Conservation (phyloP, 2,329 filamentous ascomycete genomes). For the Moelleriella libera region DNA sequence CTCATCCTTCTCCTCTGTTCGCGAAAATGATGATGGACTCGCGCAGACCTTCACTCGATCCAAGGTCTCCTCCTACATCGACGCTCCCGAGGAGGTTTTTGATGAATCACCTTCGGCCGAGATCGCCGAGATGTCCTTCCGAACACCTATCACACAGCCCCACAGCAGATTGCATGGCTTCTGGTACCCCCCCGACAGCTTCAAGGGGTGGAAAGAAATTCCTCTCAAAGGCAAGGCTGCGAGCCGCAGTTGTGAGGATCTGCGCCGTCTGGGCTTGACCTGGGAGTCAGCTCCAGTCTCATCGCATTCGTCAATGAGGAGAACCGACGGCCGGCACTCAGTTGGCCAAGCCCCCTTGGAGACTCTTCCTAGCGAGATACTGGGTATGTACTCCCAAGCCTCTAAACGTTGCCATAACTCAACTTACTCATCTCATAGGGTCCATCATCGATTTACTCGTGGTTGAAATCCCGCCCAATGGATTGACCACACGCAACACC, state of each 20-base stretch:
- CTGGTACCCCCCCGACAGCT: slow-evolving; percentile 43
- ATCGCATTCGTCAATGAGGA: slow-evolving; percentile 15
- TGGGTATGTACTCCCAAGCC: slow-evolving; percentile 39
- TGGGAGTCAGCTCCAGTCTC: slow-evolving; percentile 31
- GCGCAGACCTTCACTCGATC: slow-evolving; percentile 49
- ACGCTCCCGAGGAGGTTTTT: slow-evolving; percentile 35
- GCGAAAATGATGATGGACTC: slow-evolving; percentile 43
- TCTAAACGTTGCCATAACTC: neutral
- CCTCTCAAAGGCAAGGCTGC: slow-evolving; percentile 42
- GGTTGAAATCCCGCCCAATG: slow-evolving; percentile 58
- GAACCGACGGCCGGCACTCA: slow-evolving; percentile 13
- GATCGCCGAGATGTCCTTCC: slow-evolving; percentile 30
- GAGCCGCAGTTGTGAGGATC: slow-evolving; percentile 47
- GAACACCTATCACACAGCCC: slow-evolving; percentile 38
- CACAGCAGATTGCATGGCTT: slow-evolving; percentile 42
- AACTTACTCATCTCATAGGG: slow-evolving; percentile 26
- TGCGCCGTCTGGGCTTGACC: slow-evolving; percentile 38
- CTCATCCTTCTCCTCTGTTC: slow-evolving; percentile 48
- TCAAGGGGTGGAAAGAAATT: slow-evolving; percentile 50
- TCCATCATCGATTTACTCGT: slow-evolving; percentile 63
- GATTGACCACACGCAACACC: slow-evolving; percentile 60
- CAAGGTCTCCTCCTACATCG: slow-evolving; percentile 45
- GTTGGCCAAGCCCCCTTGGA: slow-evolving; percentile 47
- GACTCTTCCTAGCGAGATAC: slow-evolving; percentile 53
- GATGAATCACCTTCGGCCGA: slow-evolving; percentile 29